Conservation (phyloP, 805 yeast genomes). For the Lipomyces chichibuensis region DNA sequence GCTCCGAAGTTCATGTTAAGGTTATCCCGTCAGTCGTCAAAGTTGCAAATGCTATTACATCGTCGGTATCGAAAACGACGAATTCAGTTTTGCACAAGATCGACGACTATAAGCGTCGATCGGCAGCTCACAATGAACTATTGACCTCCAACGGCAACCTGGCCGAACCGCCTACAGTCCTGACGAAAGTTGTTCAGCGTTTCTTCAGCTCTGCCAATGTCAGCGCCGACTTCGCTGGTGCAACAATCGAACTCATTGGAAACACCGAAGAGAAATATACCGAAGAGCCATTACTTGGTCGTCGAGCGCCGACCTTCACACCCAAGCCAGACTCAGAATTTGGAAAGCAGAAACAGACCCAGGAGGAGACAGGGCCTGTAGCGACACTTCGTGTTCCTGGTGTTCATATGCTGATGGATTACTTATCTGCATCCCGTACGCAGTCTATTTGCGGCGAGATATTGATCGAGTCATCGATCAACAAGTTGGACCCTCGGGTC, state of each 20-base stretch:
- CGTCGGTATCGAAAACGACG: conserved; percentile 14
- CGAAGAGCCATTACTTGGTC: conserved; percentile 22
- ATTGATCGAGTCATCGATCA: conserved; percentile 68
- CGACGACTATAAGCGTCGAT: conserved; percentile 23
- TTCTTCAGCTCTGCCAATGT: conserved; percentile 21
- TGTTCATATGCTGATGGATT: conserved; percentile 27
- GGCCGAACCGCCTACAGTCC: neutral
- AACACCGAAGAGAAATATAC: conserved; percentile 27
- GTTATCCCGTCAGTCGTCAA: conserved; percentile 23
- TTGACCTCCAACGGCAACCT: neutral
- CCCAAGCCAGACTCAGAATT: conserved; percentile 4
- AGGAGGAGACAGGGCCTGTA: conserved; percentile 11
- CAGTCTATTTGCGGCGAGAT: conserved; percentile 56
- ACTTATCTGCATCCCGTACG: conserved; percentile 35
- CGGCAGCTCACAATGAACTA: conserved; percentile 10
- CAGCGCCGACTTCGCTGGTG: conserved; percentile 30
- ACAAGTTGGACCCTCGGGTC: conserved; percentile 69
- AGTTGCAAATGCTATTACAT: conserved; percentile 12
- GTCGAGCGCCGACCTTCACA: conserved; percentile 1
- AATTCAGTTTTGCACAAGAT: conserved; percentile 16
- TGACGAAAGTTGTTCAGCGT: neutral
- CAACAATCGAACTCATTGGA: conserved; percentile 29
- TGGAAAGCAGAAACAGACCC: neutral
- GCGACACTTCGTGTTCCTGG: conserved; percentile 38
- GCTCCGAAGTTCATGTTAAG: conserved; percentile 19